Evolutionary conservation across 2,329 filamentous ascomycete species (phyloP), one percentile per base, ranked within the genome.

Genomic region (Xylaria sp.): DNA sequence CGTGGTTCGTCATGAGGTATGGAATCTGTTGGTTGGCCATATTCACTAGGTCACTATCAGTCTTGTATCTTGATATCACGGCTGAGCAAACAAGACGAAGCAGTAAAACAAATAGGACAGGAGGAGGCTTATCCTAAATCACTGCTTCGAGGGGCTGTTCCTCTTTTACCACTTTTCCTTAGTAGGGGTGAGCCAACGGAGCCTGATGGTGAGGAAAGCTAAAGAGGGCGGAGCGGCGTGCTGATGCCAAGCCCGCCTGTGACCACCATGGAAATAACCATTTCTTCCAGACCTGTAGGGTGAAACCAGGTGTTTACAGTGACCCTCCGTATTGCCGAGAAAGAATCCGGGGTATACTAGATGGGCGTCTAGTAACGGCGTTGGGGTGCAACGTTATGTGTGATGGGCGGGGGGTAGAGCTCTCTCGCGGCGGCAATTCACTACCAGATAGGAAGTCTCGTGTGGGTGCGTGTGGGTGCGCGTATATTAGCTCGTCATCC

Each of bases 221-320:
- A 27, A 66, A 63, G 66, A 62, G 49, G 58, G 53, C 33, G 63
- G 59, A 56, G 11, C 25, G 65, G 53, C 45, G 45, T 31, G 27
- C 38, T 27, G 54, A 53, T 56, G 59, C 67, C 63, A 68, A 63
- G 63, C 50, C 55, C 59, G 63, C 44, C n/a, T 38, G 20, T 56
- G 42, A 68, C 42, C 49, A 49, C 4, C 38, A 36, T 57, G 22
- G 36, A 64, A 62, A 67, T 67, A 64, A 29, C 64, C 67, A 67
- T 67, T 67, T 67, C 61, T 69, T 64, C 67, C 60, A 67, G 53
- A 27, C 63, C 60, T 66, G 59, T 63, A 67, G 63, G 64, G 54
- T 67, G 56, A 66, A 61, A 56, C 44, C 29, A 58, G 39, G 44
- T 50, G 53, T 67, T 58, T 54, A 63, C 59, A 25, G 38, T 22